Base-by-base conservation (phyloP, 345 rosid species). In the Populus euphratica region DNA sequence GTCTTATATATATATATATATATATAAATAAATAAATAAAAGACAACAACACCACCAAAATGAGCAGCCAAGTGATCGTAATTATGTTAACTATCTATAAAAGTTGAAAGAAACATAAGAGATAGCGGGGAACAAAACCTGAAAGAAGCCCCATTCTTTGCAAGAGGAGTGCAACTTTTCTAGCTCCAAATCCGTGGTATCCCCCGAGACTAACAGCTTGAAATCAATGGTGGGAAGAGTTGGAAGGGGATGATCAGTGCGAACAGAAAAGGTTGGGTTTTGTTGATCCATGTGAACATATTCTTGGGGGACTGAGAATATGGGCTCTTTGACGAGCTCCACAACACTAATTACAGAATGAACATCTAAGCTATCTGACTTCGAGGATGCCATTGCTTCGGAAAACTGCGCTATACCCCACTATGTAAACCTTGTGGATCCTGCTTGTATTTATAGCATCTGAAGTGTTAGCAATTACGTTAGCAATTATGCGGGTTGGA, bases 91-190 rank as follows among this genome's bases (percentile, higher is more conserved):
- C 43, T 39, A 6, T 39, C 8, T 39, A 47, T 47, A 13, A 3
- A 16, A 31, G 41, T 38, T 8, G 29, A 29, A 68, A 70, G 9
- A 25, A 12, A 8, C 35, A 16, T 5, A 4, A n/a, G 1, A 21
- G 8, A 29, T 16, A 23, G 63, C 4, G 16, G 1, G 20, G 2
- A n/a, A 62, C 12, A 74, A 36, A 73, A 85, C 88, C 88, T 85
- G 88, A 72, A 85, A 80, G 79, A 83, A 21, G 25, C 86, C 87
- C 88, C 88, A 85, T 47, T 85, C 86, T 70, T 80, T 78, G 77
- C 81, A 78, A 13, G 76, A 10, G 39, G 81, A 69, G 73, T 83
- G 79, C 50, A 85, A 43, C 79, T 76, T 80, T 47, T 78, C 68
- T 9, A 82, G 80, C 38, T 85, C 84, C 13, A 54, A 44, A 5